Percentiles rank a stretch among this genome's conserved stretches.
These are phyloP conservation scores for Rhodamnia argentea DNA, from an alignment of 345 rosid species.

Conservation along the genomic window DNA sequence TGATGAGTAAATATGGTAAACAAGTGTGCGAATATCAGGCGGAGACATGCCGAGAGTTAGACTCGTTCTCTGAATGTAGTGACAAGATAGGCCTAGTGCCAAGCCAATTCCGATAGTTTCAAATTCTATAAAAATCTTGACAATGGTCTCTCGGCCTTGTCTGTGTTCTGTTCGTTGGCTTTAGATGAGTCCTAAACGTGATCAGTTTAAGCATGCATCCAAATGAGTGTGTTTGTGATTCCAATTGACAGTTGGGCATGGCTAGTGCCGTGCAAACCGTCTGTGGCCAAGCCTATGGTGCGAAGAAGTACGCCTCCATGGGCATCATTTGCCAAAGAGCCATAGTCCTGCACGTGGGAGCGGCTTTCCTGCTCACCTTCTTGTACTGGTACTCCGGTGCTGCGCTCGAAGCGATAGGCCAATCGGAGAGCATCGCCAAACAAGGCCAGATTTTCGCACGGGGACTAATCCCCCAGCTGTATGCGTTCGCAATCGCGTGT, in stretches of 20 bases:
- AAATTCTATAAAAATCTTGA: background rate
- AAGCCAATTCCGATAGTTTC: background rate
- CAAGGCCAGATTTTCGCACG: constrained; percentile 67
- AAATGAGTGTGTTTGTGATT: background rate
- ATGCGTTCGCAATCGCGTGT: constrained; percentile 69
- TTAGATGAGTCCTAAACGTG: background rate
- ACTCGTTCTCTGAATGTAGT: background rate
- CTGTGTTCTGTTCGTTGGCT: background rate
- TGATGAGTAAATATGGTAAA: background rate
- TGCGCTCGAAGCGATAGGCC: constrained; percentile 48
- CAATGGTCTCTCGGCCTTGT: background rate
- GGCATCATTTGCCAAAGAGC: constrained; percentile 91
- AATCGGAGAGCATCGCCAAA: constrained; percentile 43
- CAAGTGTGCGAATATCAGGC: background rate
- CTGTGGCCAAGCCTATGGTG: constrained; percentile 96
- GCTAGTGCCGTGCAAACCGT: constrained; percentile 96
- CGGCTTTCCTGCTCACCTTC: constrained; percentile 59
- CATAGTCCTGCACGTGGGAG: constrained; percentile 64
- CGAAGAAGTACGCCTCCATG: constrained; percentile 55
- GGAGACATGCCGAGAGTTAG: background rate
- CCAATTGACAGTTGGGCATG: constrained; percentile 62
- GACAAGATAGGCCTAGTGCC: background rate
- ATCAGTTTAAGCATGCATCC: background rate
- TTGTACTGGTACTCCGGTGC: constrained; percentile 65
- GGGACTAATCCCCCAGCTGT: constrained; percentile 71